Base-by-base conservation (phyloP, 768 basidiomycete genomes). In the Coprinellus aureogranulatus region DNA sequence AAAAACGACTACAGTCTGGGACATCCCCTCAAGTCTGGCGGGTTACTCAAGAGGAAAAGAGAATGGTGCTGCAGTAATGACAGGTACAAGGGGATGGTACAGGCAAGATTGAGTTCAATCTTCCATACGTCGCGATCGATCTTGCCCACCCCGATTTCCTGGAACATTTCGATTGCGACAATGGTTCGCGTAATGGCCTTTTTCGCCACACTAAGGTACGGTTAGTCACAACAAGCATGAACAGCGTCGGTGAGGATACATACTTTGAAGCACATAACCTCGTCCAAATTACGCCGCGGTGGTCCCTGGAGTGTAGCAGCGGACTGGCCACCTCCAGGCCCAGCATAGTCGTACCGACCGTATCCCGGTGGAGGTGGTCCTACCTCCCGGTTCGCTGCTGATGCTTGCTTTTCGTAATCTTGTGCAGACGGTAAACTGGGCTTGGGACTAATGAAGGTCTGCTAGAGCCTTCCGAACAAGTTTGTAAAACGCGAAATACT, bases 151-250 rank as follows among this genome's bases (percentile, higher is more conserved):
- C 49, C 94, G 81, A 68, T 92, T 93, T 12, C 94, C 94, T 26
- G 94, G 94, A 23, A 93, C 88, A 68, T 94, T 94, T 55, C 90
- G 77, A 70, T 94, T 94, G 41, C 88, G 84, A 72, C 95, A 97
- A 64, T 91, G 87, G 68, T 97, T 96, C 20, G 95, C 95, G 67
- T 96, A 96, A 68, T 98, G 96, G 1, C 96, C 96, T 63, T 89
- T 88, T 70, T 92, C 87, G 37, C 92, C 92, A 66, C 94, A 97
- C 88, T 93, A 60, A 62, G 56, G 50, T 54, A 56, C 44, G n/a
- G n/a, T n/a, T n/a, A n/a, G n/a, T n/a, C n/a, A n/a, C n/a, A n/a
- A n/a, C n/a, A n/a, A n/a, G n/a, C n/a, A n/a, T n/a, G n/a, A n/a
- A n/a, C n/a, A n/a, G n/a, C n/a, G n/a, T n/a, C n/a, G n/a, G n/a